Evolutionary conservation across 257 asterid species (phyloP), one percentile per base, ranked within the genome.

Genomic region (Verbena officinalis): DNA sequence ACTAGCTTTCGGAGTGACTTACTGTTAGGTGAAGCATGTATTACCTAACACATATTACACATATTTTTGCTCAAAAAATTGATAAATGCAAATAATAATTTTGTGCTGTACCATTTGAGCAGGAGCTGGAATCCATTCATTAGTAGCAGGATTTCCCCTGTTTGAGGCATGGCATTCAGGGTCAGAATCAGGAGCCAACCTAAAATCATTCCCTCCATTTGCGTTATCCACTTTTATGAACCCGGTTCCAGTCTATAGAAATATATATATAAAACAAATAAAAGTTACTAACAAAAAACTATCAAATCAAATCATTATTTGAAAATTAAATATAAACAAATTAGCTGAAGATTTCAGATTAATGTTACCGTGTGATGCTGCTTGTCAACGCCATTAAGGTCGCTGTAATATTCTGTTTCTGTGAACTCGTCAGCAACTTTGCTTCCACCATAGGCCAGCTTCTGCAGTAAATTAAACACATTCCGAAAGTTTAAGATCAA

Each of bases 361-460:
- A n/a, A n/a, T n/a, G n/a, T n/a, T 79, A 89, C 98, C 87, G 95
- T 87, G 76, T 93, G 97, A 75, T 90, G 97, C 71, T 90, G 82
- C 83, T 90, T 87, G 83, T 78, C 97, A 36, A 84, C n/a, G 68
- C 76, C 23, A 40, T 70, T 86, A 34, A 93, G 99, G 62, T 93
- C 97, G 48, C 67, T 77, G 85, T 93, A 93, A 56, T 93, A 93
- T 42, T 90, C 96, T 16, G 99, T 93, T 55, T 87, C 97, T 20
- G 77, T 77, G 56, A 90, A 90, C 73, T 93, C 97, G 63, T 90
- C 97, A 0, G 34, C 57, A 20, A 59, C 76, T 33, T 81, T 75
- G 63, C 72, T 65, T 73, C 86, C 96, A 51, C 48, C 58, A 43
- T 62, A 70, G 60, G 75, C 86, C 71, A 87, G 54, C 68, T 90